Evolutionary conservation across 352 stramenopile genomes (phyloP), one percentile per base, ranked within the genome.

Genomic region (Phytopythium cucurbitacearum): DNA sequence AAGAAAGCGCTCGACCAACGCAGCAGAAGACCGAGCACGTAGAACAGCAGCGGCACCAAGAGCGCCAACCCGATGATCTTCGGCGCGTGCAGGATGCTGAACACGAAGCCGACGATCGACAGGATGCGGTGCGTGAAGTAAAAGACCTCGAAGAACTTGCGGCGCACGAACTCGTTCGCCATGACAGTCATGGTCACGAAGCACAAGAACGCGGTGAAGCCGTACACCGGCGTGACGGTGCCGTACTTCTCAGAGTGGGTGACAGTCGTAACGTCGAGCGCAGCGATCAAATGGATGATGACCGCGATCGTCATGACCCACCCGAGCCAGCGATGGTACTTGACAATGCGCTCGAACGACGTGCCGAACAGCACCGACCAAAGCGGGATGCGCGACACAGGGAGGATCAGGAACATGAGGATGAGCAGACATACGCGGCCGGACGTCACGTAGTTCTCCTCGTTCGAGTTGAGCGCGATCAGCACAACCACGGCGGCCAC

Each of bases 291-390:
- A 62, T 93, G 83, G 5, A 90, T 54, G 36, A 91, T 51, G 34
- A 76, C 66, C 7, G 73, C 67, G 10, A 89, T 42, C 13, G 69
- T 78, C 59, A 87, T 67, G 28, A 68, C 43, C 44, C 89, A 50
- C 6, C 80, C 83, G n/a, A 94, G 66, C 76, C 80, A 91, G 46
- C 83, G 83, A 59, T 94, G 83, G 46, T 91, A 94, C 69, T 91
- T 91, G 64, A 91, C 59, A 28, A 91, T 87, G 15, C 83, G 83
- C 47, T 93, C 83, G 39, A 90, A 89, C 34, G 78, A 90, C 48
- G 64, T 85, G 51, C 76, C 76, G 28, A 93, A 93, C 42, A 85
- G 67, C 28, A 84, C 52, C 9, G 73, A 80, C 80, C 80, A 91
- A 15, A 91, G 59, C 6, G 68, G 69, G 32, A 89, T 59, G 7